Evolutionary conservation across 768 basidiomycete genomes (phyloP).

Genomic region (Boletales sp.): DNA sequence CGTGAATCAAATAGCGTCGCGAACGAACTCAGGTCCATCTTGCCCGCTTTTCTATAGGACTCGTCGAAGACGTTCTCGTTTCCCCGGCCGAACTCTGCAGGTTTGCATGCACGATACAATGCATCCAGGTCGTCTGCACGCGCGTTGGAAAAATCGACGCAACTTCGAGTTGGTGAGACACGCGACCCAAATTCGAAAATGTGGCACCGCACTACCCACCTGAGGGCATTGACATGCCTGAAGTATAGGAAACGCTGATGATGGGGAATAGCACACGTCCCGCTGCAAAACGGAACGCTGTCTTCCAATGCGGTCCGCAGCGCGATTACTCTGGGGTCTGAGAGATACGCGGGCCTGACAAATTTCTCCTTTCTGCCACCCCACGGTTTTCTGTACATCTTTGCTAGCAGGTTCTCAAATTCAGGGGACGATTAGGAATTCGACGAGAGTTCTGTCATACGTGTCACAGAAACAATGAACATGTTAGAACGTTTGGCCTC

Average conservation of each 20-base stretch:
- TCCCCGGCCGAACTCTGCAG: constrained; percentile 38
- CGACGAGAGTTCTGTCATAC: no score
- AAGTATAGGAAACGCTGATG: neutral
- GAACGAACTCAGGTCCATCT: constrained; percentile 38
- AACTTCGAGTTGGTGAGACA: neutral
- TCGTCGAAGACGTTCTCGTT: constrained; percentile 37
- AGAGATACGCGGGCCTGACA: neutral
- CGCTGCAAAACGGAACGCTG: neutral
- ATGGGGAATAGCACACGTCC: neutral
- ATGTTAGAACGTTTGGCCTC: no score
- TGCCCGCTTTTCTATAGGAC: constrained; percentile 39
- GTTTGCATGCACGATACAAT: constrained; percentile 35
- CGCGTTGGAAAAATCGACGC: neutral
- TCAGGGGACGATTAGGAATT: no score
- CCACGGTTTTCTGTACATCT: no score
- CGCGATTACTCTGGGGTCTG: neutral
- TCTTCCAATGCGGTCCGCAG: neutral
- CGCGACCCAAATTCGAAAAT: no score
- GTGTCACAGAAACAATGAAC: no score
- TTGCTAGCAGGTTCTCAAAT: no score
- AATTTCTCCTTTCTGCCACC: no score
- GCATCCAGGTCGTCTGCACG: constrained; percentile 1
- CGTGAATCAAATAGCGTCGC: constrained; percentile 28
- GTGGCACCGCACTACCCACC: no score
- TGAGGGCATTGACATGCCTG: no score